Evolutionary conservation across 1,139 yeast genomes (phyloP).

Genomic region (Arxiozyma bovina): DNA sequence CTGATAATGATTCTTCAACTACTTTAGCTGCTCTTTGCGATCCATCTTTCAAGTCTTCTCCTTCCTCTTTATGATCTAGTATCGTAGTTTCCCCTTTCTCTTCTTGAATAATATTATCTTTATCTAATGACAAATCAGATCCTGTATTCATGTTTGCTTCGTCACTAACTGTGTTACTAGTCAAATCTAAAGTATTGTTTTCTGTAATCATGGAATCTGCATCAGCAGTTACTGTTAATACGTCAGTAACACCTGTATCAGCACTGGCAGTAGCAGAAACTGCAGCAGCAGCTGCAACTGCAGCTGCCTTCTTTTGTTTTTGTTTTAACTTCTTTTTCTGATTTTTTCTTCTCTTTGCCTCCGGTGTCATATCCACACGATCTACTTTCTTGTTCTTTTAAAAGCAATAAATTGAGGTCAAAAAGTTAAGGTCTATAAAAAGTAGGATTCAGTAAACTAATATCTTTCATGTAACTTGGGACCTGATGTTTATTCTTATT

Average conservation of each 20-base stretch:
- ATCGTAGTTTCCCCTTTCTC: neutral
- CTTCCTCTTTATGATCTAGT: neutral
- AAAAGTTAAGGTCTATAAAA: too few relatives aligned
- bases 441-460: too few relatives aligned
- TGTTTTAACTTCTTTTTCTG: conserved; percentile 30
- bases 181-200: neutral
- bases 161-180: neutral
- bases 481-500: neutral
- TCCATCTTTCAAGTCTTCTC: neutral
- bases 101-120: neutral
- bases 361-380: conserved; percentile 19
- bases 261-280: neutral
- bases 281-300: conserved; percentile 3
- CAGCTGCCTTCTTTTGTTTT: conserved; percentile 23
- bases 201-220: neutral
- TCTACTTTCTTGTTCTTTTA: neutral
- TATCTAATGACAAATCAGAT: neutral
- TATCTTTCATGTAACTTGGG: neutral
- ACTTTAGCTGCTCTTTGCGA: neutral
- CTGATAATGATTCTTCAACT: neutral
- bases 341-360: conserved; percentile 28
- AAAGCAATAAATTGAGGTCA: neutral
- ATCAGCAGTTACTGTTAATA: neutral
- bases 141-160: neutral
- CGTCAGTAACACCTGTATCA: neutral